Evolutionary conservation across 1,139 yeast species (phyloP).

Genomic region (Pichia sp.): DNA sequence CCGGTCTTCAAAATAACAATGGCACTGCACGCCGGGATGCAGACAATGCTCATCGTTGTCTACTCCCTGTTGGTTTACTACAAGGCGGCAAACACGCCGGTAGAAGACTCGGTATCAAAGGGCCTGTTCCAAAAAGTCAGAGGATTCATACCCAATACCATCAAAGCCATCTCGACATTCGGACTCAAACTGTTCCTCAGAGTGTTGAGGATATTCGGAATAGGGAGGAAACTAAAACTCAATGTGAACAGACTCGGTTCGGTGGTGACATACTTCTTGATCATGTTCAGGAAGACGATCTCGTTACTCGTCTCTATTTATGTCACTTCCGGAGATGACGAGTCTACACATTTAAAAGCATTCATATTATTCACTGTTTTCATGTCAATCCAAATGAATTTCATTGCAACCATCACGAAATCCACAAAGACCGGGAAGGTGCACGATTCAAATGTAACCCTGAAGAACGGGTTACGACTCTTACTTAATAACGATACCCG

Average conservation of each 20-base stretch:
- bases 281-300: constrained; percentile 26
- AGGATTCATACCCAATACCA: constrained; percentile 22
- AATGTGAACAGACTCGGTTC: not conserved
- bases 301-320: constrained; percentile 28
- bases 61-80: constrained; percentile 26
- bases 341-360: constrained; percentile 27
- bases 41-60: constrained; percentile 18
- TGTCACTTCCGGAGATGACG: constrained; percentile 29
- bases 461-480: not conserved
- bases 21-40: constrained; percentile 29
- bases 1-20: constrained; percentile 29
- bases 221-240: not conserved
- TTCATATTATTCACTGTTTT: constrained; percentile 25
- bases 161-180: constrained; percentile 18
- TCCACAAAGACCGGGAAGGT: too few relatives aligned
- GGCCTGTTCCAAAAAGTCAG: constrained; percentile 19
- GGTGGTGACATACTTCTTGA: constrained; percentile 25
- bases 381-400: constrained; percentile 26
- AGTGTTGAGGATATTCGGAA: not conserved
- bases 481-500: not conserved
- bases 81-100: constrained; percentile 17
- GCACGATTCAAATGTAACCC: not conserved
- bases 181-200: not conserved
- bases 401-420: constrained; percentile 21
- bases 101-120: too few relatives aligned